Base-by-base conservation (phyloP, 2,329 filamentous ascomycete genomes). In the Ceratocystiopsis sp. region DNA sequence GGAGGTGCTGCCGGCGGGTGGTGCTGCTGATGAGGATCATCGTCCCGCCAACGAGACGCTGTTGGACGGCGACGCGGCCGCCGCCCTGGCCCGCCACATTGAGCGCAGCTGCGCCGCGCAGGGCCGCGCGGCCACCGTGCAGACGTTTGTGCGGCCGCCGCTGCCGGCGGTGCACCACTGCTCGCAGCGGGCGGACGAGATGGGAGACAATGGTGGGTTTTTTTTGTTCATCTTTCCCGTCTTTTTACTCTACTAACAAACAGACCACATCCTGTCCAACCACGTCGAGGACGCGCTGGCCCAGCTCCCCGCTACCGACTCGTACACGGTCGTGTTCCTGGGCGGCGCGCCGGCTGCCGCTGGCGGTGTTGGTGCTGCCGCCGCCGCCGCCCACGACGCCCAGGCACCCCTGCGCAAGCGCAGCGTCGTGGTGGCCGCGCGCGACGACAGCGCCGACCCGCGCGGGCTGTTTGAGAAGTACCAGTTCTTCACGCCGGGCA, bases 401-500 rank as follows among this genome's bases (percentile, higher is more conserved):
- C 81, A 82, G 53, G 73, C 77, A 57, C 83, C 89, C 49, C 61
- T 91, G 50, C 11, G 25, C 35, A 16, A 60, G 17, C 51, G 51
- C 18, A 45, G 49, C n/a, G 43, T 48, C n/a, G 42, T 54, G 16
- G 52, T 48, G n/a, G 48, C 49, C 50, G 62, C 59, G 44, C 60
- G 61, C 16, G 55, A 57, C 15, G 67, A 71, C 46, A 54, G 49
- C 42, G 63, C 58, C 8, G 58, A 68, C 45, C 67, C 60, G 34
- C 59, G 68, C 29, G 68, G 75, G 4, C 61, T 93, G 37, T 96
- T 98, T 54, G 82, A 93, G 62, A 86, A 83, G 60, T 98, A 98
- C 60, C 82, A 94, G 58, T 96, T 87, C 65, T 81, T 98, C 52
- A 89, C 80, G 12, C 84, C 86, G 54, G 87, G 83, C 44, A 75